Percentiles rank a stretch among this genome's conserved stretches.
phyloP scores from a whole-genome alignment of 1,284 basidiomycete genomes.

The Pseudozyma sp. region DNA sequence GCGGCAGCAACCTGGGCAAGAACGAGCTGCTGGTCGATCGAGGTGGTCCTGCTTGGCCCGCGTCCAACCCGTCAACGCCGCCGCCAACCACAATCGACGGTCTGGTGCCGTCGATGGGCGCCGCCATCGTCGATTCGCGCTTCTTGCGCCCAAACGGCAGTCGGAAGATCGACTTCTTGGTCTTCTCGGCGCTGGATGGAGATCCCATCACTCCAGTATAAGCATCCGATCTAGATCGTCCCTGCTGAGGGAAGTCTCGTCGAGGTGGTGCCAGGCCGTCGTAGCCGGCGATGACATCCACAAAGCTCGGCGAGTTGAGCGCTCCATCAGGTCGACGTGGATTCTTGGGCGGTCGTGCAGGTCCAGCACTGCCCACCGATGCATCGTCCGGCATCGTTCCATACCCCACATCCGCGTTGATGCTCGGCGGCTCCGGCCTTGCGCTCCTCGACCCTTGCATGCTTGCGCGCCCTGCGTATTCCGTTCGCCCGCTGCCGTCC shows the following conservation, averaged over 20 bases:
- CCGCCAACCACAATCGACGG: slow-evolving; percentile 24
- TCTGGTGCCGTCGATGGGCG: slow-evolving; percentile 1
- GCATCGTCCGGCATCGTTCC: slow-evolving; percentile 22
- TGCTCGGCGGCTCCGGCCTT: slow-evolving; percentile 4
- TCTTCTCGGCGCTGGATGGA: slow-evolving; percentile 17
- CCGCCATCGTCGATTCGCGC: slow-evolving; percentile 39
- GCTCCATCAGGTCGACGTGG: slow-evolving; percentile 36
- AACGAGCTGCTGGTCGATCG: slow-evolving; percentile 12
- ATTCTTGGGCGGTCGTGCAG: slow-evolving; percentile 35
- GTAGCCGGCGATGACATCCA: slow-evolving; percentile 12
- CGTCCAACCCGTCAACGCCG: neutral
- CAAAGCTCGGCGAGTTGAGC: slow-evolving; percentile 24
- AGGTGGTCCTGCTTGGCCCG: neutral
- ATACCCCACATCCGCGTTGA: slow-evolving; percentile 10
- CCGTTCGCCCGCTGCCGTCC: slow-evolving; percentile 1
- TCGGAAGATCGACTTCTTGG: slow-evolving; percentile 22
- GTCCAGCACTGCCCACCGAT: slow-evolving; percentile 19
- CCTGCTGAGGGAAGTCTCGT: slow-evolving; percentile 30
- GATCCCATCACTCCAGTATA: slow-evolving; percentile 9
- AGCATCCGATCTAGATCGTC: slow-evolving; percentile 7
- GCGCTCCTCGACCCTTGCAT: slow-evolving; percentile 25
- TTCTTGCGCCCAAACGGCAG: slow-evolving; percentile 49
- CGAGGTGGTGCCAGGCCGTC: neutral
- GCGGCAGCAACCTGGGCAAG: slow-evolving; percentile 25
- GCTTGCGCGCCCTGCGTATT: slow-evolving; percentile 14